Evolutionary conservation across 495 filamentous ascomycete genomes (phyloP), one percentile per base, ranked within the genome.

Genomic region (Penicillium atrosanguineum): DNA sequence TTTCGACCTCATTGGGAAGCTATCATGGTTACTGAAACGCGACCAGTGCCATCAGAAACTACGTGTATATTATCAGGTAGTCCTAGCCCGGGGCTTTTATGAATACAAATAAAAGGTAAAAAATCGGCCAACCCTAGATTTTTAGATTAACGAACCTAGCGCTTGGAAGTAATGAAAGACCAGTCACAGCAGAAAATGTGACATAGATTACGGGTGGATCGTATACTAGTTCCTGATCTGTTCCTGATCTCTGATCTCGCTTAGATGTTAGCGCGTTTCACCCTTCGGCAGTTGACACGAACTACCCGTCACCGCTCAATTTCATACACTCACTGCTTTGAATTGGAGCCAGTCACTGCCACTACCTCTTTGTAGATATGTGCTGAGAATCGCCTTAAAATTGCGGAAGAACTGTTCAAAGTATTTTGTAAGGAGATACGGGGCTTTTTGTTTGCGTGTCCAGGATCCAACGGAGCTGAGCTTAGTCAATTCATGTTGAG

Each of bases 1-100:
- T 67, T 72, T 46, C 63, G 56, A 19, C 44, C 44, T 20, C 62
- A 72, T 15, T 73, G 67, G 67, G 53, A 69, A 9, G 23, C 47
- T 45, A 18, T 65, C 50, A 49, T 19, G 1, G 7, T 2, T 12
- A 34, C 31, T 34, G 31, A 14, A 34, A 34, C 9, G 1, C 31
- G 31, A 34, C 8, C 11, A 34, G 8, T 34, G 14, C 9, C 12
- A 14, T 34, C 31, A 0, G 31, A 34, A 34, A 3, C 14, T 34
- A 14, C 31, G 9, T 34, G 31, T 14, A 34, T 14, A 1, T 34
- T 8, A 2, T 34, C 31, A 12, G 11, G 11, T 8, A 34, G 9
- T 14, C 31, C 8, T 34, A 14, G 31, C 14, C 1, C 31, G 3
- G 1, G 31, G 14, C 9, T 34, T 31, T 31, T 31, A 31, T 34